Evolutionary conservation across 2,329 filamentous ascomycete genomes (phyloP).

Genomic region (Calonectria pauciramosa): DNA sequence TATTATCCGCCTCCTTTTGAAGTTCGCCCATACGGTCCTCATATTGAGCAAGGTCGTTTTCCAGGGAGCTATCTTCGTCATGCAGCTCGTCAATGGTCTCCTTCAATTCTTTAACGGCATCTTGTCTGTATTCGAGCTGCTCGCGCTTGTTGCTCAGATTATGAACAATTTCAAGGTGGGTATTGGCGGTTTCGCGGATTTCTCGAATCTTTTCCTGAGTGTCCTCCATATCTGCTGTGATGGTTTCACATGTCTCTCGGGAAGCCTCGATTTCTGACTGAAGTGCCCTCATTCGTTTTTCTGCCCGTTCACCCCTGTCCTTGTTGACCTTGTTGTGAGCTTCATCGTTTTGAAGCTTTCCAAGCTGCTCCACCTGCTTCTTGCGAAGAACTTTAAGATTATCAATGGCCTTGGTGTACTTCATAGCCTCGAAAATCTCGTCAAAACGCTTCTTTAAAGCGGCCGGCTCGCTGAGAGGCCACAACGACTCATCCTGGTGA

Average conservation of each 20-base stretch:
- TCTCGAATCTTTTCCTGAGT: conserved; percentile 71
- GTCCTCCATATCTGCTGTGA: conserved; percentile 73
- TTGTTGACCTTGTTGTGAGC: conserved; percentile 86
- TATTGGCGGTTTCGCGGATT: conserved; percentile 80
- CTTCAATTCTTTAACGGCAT: conserved; percentile 78
- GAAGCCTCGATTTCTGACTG: conserved; percentile 75
- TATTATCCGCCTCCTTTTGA: conserved; percentile 72
- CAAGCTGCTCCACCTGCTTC: conserved; percentile 82
- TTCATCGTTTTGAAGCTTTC: conserved; percentile 80
- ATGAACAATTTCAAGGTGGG: conserved; percentile 81
- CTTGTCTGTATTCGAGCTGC: conserved; percentile 77
- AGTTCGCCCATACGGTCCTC: conserved; percentile 79
- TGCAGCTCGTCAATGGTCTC: conserved; percentile 81
- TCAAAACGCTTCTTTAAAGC: conserved; percentile 95
- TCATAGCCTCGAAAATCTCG: conserved; percentile 96
- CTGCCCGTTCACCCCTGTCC: conserved; percentile 80
- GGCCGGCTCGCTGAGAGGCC: conserved; percentile 92
- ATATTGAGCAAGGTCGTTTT: conserved; percentile 81
- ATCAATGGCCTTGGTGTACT: conserved; percentile 97
- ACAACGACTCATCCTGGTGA: conserved; percentile 97
- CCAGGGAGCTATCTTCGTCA: conserved; percentile 83
- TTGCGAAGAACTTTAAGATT: conserved; percentile 92
- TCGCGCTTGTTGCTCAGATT: conserved; percentile 83
- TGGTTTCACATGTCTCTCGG: conserved; percentile 68
- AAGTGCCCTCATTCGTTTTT: conserved; percentile 75